Evolutionary conservation across 805 yeast genomes (phyloP), one percentile per base, ranked within the genome.

Genomic region (Huiozyma naganishii): DNA sequence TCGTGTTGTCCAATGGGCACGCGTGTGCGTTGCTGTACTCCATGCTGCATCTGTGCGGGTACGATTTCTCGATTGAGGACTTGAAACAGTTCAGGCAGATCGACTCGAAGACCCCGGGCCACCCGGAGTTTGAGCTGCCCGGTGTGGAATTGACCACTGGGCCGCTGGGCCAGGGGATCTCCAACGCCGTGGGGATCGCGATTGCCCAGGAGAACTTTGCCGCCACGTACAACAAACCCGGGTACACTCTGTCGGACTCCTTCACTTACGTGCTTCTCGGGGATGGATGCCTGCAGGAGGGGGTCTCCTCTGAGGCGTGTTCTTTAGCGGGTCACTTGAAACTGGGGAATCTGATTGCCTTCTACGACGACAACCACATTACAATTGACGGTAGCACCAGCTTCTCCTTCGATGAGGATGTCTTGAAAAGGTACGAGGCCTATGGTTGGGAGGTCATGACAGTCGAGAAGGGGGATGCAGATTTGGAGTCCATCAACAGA

Each of bases 91-190:
- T 92, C 73, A 83, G 97, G 75, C 94, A 85, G 69, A 68, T 89
- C 60, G 74, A 76, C 62, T 88, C 97, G 52, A 83, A 80, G 70
- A 83, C 95, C 48, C 97, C 98, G 41, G 98, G 98, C 55, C 98
- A 90, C 72, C 98, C 98, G 45, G 98, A 90, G 73, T 76, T 70
- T 49, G 94, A 84, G 61, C 75, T 83, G 48, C 88, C 92, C 42
- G 97, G 97, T 65, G 79, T 88, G 48, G 98, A 90, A 67, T 95
- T 89, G 59, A 88, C 97, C 66, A 90, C 97, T 49, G 98, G 98
- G 67, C 97, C 98, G 46, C 78, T 90, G 59, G 98, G 98, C 66
- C 98, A 90, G 72, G 98, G 98, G 81, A 77, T 90, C 58, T 74
- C 83, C 58, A 89, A 87, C 66, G 97, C 97, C 44, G 95, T 90